These are phyloP conservation scores for Cokeromyces recurvatus DNA, from an alignment of 371 early-diverging fungal genomes.

Conservation along the genomic window DNA sequence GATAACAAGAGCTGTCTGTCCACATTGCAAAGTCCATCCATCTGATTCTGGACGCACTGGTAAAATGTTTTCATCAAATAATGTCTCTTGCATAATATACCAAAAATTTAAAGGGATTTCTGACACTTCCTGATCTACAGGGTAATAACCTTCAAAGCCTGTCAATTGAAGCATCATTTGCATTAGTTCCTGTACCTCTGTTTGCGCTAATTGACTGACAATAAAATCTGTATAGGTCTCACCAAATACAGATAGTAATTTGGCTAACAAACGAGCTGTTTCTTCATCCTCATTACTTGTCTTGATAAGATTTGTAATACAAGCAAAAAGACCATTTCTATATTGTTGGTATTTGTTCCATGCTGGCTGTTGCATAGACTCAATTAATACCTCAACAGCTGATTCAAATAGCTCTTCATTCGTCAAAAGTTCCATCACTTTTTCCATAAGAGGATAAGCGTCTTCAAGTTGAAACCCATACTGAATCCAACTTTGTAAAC, in stretches of 20 bases:
- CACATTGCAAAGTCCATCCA: slow-evolving; percentile 25
- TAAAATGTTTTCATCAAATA: slow-evolving; percentile 40
- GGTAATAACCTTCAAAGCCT: slow-evolving; percentile 67
- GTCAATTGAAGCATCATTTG: slow-evolving; percentile 67
- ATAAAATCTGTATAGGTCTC: slow-evolving; percentile 67
- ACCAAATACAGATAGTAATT: slow-evolving; percentile 63
- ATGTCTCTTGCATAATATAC: slow-evolving; percentile 67
- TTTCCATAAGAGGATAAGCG: slow-evolving; percentile 40
- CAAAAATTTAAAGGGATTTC: slow-evolving; percentile 72
- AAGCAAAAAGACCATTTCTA: slow-evolving; percentile 48
- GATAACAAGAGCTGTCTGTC: slow-evolving; percentile 31
- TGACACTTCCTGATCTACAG: slow-evolving; percentile 66
- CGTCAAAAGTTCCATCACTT: slow-evolving; percentile 35
- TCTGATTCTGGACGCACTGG: slow-evolving; percentile 22
- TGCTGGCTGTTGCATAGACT: slow-evolving; percentile 46
- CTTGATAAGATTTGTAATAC: slow-evolving; percentile 52
- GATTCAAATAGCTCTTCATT: slow-evolving; percentile 43
- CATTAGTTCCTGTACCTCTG: slow-evolving; percentile 45
- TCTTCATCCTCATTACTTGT: slow-evolving; percentile 55
- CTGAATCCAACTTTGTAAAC: slow-evolving; percentile 62
- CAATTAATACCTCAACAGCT: slow-evolving; percentile 50
- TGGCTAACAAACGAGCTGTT: slow-evolving; percentile 49
- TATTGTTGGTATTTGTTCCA: slow-evolving; percentile 37
- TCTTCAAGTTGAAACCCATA: slow-evolving; percentile 59
- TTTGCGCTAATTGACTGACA: slow-evolving; percentile 37